phyloP scores from a whole-genome alignment of 73 alveolate genomes.

The Paramecium biaurelia region DNA sequence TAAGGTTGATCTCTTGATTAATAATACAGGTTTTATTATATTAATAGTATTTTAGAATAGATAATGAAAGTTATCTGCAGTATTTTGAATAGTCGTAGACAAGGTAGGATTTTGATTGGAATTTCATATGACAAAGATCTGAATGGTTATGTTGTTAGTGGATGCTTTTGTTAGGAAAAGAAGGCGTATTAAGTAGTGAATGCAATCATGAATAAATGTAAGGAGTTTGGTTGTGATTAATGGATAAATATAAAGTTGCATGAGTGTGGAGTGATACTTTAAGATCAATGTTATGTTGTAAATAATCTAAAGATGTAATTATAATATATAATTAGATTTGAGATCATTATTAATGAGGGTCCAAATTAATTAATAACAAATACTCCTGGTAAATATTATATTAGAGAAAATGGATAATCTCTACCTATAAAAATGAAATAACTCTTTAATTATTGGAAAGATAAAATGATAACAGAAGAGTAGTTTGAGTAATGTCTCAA shows the following conservation, averaged over 20 bases:
- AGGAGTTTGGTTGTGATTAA: background rate
- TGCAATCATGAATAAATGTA: background rate
- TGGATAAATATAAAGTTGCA: background rate
- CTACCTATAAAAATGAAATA: background rate
- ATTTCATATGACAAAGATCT: slow-evolving; percentile 15
- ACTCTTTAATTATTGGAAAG: background rate
- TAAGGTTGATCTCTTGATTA: background rate
- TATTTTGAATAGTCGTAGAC: background rate
- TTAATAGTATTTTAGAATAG: background rate
- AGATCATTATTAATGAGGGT: background rate
- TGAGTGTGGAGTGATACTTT: background rate
- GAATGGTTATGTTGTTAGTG: background rate
- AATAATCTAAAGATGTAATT: background rate
- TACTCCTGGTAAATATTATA: slow-evolving; percentile 11
- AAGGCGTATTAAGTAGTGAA: background rate
- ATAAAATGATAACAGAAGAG: background rate
- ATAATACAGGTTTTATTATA: background rate
- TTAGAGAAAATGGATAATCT: background rate
- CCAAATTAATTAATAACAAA: background rate
- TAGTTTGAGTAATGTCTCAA: background rate
- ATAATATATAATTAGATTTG: background rate
- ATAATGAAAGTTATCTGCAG: background rate
- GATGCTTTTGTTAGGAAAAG: background rate
- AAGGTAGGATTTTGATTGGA: slow-evolving; percentile 1
- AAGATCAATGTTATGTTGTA: background rate